Conservation (phyloP, 2,329 filamentous ascomycete genomes). For the Xylaria sp. region DNA sequence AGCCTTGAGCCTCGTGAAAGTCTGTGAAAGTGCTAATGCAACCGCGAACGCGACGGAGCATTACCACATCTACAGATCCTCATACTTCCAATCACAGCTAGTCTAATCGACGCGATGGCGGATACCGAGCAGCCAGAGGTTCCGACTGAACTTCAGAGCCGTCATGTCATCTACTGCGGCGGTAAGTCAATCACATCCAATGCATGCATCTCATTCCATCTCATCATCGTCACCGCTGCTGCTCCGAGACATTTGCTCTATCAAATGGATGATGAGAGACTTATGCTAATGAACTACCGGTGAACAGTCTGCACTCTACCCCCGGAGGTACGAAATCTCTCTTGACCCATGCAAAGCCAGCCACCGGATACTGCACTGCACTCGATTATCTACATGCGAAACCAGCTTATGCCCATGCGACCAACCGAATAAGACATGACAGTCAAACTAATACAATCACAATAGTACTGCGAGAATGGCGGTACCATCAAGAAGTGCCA, state of each 20-base stretch:
- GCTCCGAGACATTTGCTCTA: neutral
- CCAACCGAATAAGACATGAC: constrained; percentile 2
- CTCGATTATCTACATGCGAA: no score
- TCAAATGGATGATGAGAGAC: neutral
- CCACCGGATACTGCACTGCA: neutral
- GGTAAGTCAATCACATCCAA: constrained; percentile 40
- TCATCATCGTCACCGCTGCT: neutral
- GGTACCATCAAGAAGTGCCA: constrained; percentile 95
- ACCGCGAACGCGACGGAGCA: constrained; percentile 5
- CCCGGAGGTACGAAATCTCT: constrained; percentile 49
- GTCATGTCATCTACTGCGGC: constrained; percentile 53
- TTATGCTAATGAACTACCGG: constrained; percentile 8
- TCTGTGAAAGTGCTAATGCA: constrained; percentile 3
- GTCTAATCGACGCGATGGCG: constrained; percentile 40
- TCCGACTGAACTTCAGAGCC: constrained; percentile 43
- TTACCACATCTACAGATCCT: neutral
- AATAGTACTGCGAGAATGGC: constrained; percentile 97
- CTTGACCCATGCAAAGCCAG: neutral
- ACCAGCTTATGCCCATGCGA: neutral
- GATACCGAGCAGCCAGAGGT: constrained; percentile 46
- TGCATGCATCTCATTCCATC: neutral
- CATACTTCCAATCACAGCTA: neutral
- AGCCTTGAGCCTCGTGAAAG: constrained; percentile 3
- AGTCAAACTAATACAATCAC: constrained; percentile 13
- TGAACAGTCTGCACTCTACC: constrained; percentile 57